Evolutionary conservation across 257 asterid genomes (phyloP), one percentile per base, ranked within the genome.

Genomic region (Avicennia marina): DNA sequence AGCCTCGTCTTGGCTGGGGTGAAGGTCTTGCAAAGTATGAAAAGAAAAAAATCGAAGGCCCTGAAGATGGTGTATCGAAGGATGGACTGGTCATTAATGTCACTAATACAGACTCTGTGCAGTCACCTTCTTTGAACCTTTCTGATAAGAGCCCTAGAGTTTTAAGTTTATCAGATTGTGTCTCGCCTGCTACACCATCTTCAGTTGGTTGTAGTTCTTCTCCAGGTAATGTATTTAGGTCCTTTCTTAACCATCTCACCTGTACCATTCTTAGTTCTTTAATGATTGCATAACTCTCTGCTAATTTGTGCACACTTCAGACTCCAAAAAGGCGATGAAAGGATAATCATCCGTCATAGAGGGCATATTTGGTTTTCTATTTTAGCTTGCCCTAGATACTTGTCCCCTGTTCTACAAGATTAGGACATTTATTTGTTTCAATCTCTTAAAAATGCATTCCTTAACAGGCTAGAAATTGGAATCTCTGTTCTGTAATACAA

Each of bases 1-100:
- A 93, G 77, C 95, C 91, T 1, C 97, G 99, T 27, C 83, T 93
- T 60, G 94, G 97, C 62, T 93, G 97, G 96, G 99, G 99, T 44
- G 96, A 86, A 73, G 99, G 97, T 45, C 83, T 93, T 20, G 99
- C 99, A 3, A 93, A 93, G 79, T 86, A 70, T 67, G 99, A 93
- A 81, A 93, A 86, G 73, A 86, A 93, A 79, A 88, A 78, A 72
- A 95, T 88, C 24, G 98, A 75, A 38, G 80, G 75, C 38, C 78
- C 85, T 61, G 98, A 83, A 69, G 95, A 84, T 61, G 60, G 68
- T 64, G 66, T 61, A 31, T 3, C 49, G 16, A 69, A 72, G 52
- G 71, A 74, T 62, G 84, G 66, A 53, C 52, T 58, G 38, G 56
- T 48, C 24, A 60, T 46, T 63, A 61, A 70, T 44, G 70, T 74